Conservation (phyloP, 2,329 filamentous ascomycete genomes). For the Coniella vitis region DNA sequence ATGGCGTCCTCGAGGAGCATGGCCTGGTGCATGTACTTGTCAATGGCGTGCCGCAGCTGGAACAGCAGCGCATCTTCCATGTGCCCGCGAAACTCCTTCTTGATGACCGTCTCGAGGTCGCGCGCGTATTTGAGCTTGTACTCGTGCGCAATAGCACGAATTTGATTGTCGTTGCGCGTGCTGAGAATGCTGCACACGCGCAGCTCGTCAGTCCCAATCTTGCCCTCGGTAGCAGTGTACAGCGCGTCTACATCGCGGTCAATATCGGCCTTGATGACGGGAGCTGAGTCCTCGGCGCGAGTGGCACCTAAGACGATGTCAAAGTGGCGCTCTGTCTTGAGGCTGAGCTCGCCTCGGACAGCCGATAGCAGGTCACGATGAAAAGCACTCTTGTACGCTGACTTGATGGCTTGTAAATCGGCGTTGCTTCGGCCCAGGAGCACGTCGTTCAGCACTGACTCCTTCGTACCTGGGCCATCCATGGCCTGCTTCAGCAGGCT, state of each 20-base stretch:
- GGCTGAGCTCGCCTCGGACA: slow-evolving; percentile 71
- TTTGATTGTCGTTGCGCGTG: slow-evolving; percentile 70
- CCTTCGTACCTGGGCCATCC: slow-evolving; percentile 78
- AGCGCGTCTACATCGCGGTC: slow-evolving; percentile 71
- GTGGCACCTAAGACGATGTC: slow-evolving; percentile 69
- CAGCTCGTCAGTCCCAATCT: slow-evolving; percentile 65
- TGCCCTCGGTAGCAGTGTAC: slow-evolving; percentile 70
- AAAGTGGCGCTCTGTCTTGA: slow-evolving; percentile 83
- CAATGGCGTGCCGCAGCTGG: slow-evolving; percentile 69
- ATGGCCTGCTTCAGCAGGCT: slow-evolving; percentile 65
- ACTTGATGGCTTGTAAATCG: slow-evolving; percentile 81
- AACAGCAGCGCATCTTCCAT: slow-evolving; percentile 80
- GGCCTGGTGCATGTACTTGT: slow-evolving; percentile 81
- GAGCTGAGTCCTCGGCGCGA: slow-evolving; percentile 70
- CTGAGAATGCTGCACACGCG: slow-evolving; percentile 73
- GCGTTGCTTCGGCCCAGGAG: slow-evolving; percentile 78
- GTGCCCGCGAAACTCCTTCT: slow-evolving; percentile 78
- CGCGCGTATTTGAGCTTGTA: slow-evolving; percentile 69
- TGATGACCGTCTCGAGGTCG: slow-evolving; percentile 65
- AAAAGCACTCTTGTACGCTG: slow-evolving; percentile 64
- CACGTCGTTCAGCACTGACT: slow-evolving; percentile 77
- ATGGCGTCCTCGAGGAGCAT: slow-evolving; percentile 77
- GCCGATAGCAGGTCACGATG: slow-evolving; percentile 60
- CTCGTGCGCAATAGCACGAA: slow-evolving; percentile 70
- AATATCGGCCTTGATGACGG: slow-evolving; percentile 64